These are phyloP conservation scores for Sphagnum magellanicum DNA, from an alignment of 228 moss, liverwort and hornwort genomes.

Conservation along the genomic window DNA sequence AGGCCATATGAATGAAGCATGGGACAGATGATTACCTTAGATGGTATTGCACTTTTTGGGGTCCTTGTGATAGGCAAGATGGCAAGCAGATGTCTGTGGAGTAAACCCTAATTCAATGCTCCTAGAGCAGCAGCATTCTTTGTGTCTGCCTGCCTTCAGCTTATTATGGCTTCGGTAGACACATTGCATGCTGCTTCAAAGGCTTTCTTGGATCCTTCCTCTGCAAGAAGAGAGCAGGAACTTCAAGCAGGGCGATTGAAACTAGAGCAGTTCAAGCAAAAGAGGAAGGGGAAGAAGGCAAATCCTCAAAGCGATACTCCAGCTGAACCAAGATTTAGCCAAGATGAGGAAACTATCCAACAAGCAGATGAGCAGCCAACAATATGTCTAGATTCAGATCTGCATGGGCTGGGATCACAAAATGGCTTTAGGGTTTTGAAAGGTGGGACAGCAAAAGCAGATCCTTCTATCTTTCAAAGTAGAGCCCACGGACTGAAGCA, in stretches of 20 bases:
- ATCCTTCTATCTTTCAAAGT: not conserved
- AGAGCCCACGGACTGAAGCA: too few species aligned
- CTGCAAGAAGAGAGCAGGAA: not conserved
- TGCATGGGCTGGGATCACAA: not conserved
- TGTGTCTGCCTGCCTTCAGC: too few species aligned
- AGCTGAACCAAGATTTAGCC: not conserved
- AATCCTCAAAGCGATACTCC: not conserved
- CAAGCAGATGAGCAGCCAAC: not conserved
- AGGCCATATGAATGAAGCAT: too few species aligned
- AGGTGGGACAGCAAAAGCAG: not conserved
- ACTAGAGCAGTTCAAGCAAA: slow-evolving; percentile 4
- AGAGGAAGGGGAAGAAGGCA: slow-evolving; percentile 2
- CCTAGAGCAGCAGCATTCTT: too few species aligned
- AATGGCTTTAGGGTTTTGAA: not conserved
- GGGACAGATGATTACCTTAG: too few species aligned
- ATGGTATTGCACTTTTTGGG: too few species aligned
- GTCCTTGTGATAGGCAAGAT: too few species aligned
- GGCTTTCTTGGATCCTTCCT: not conserved
- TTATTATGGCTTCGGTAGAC: not conserved
- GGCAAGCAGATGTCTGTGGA: too few species aligned
- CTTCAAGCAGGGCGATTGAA: slow-evolving; percentile 3
- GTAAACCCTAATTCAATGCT: too few species aligned
- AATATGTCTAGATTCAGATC: not conserved
- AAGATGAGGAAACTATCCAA: not conserved
- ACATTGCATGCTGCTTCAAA: not conserved